These are phyloP conservation scores for Globisporangium cylindrosporum DNA, from an alignment of 352 stramenopile species.

Conservation along the genomic window DNA sequence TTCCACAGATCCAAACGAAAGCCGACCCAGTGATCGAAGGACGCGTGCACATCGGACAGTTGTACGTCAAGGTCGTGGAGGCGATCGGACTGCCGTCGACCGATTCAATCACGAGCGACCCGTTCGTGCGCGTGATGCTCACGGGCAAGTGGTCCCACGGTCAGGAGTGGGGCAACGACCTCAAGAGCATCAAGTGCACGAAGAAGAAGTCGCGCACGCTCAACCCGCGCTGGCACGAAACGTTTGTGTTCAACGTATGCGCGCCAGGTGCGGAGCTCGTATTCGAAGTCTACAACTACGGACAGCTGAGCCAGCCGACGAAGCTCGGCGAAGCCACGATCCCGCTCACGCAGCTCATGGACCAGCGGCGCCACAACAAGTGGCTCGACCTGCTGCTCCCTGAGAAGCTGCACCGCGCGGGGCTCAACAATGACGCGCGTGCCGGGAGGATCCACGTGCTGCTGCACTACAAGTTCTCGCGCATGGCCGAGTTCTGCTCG, in stretches of 20 bases:
- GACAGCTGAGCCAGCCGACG: constrained; percentile 75
- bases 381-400: constrained; percentile 80
- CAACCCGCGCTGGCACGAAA: constrained; percentile 86
- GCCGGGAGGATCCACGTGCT: constrained; percentile 80
- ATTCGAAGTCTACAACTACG: constrained; percentile 85
- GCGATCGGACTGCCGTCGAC: constrained; percentile 81
- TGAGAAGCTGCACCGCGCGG: constrained; percentile 74
- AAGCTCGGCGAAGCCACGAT: constrained; percentile 82
- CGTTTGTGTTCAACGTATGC: constrained; percentile 87
- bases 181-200: constrained; percentile 80
- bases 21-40: constrained; percentile 78
- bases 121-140: constrained; percentile 82
- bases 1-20: constrained; percentile 51
- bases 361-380: constrained; percentile 85
- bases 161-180: constrained; percentile 79
- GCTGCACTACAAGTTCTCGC: constrained; percentile 86
- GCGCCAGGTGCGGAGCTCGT: constrained; percentile 76
- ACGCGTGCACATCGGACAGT: constrained; percentile 77
- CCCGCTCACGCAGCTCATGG: constrained; percentile 76
- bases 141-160: constrained; percentile 85
- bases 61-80: constrained; percentile 87
- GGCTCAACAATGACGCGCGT: constrained; percentile 81
- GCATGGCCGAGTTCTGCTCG: constrained; percentile 80
- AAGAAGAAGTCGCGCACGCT: constrained; percentile 87
- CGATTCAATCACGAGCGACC: constrained; percentile 86